Base-by-base conservation (phyloP, 164 flowering plant species). In the Litsea cubeba region DNA sequence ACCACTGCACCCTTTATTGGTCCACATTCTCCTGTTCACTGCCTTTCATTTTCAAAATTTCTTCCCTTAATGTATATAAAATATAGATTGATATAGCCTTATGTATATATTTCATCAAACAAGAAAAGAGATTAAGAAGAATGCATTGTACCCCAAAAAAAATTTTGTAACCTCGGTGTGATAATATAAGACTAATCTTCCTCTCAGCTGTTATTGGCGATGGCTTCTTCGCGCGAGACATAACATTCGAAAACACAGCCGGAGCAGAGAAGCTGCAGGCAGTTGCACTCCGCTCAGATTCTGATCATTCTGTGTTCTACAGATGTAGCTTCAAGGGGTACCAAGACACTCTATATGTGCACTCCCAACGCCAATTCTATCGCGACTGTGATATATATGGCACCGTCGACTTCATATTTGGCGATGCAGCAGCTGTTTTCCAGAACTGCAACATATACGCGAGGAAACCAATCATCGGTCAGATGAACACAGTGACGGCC, bases 181-280 rank as follows among this genome's bases (percentile, higher is more conserved):
- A 7, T 40, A 40, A 40, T 40, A 8, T 40, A 8, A 40, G 11
- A 40, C 46, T 40, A 40, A 40, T 62, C 23, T 3, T 64, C 17
- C 57, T 30, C 68, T 1, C 84, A 88, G 92, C 78, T 12, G 85
- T 85, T 12, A 12, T 76, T 0, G 92, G 90, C 1, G 80, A 79
- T 8, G 85, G 90, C 1, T 87, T 88, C 82, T 82, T 87, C 1
- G 92, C 89, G 0, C 66, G 79, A 28, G 88, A 76, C 69, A 84
- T 88, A 65, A 87, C 90, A 5, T 85, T 88, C 35, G 83, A 84
- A 74, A 88, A 88, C 88, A 84, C 88, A 8, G 92, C 92, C 6
- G 90, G 92, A 8, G 87, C 92, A 0, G 79, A 77, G 46, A 87
- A 83, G 14, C 87, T 87, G 76, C 92, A 88, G 70, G 92, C 89